Conservation (phyloP, 2,329 filamentous ascomycete species). For the Paraconiothyrium sp. region DNA sequence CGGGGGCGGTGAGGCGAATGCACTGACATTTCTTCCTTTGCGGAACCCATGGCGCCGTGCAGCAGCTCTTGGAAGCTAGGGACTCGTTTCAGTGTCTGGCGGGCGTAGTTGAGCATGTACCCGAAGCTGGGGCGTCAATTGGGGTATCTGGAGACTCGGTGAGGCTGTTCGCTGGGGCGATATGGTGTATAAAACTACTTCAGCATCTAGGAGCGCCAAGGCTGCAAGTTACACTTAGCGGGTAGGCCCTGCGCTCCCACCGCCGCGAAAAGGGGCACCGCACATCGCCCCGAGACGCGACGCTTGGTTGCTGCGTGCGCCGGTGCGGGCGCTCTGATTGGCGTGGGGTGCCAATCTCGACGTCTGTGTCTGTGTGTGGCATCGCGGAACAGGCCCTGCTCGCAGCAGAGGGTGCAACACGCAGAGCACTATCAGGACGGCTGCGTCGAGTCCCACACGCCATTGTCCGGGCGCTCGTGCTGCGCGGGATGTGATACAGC, state of each 20-base stretch:
- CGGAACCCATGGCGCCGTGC: slow-evolving; percentile 51
- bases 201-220: slow-evolving; percentile 2
- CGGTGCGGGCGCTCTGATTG: slow-evolving; percentile 36
- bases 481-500: not conserved
- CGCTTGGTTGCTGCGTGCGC: slow-evolving; percentile 4
- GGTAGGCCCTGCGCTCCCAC: slow-evolving; percentile 16
- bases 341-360: slow-evolving; percentile 17
- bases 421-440: not conserved
- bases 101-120: slow-evolving; percentile 52
- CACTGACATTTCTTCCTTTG: slow-evolving; percentile 53
- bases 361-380: not conserved
- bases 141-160: slow-evolving; percentile 17
- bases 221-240: slow-evolving; percentile 11
- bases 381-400: not conserved
- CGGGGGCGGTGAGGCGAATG: slow-evolving; percentile 39
- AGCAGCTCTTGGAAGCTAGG: slow-evolving; percentile 54
- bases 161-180: slow-evolving; percentile 30
- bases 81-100: slow-evolving; percentile 52
- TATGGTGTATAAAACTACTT: slow-evolving; percentile 28
- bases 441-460: not conserved
- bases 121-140: slow-evolving; percentile 31
- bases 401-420: not conserved
- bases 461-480: not conserved
- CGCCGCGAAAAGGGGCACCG: slow-evolving; percentile 37
- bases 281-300: slow-evolving; percentile 15